phyloP scores from a whole-genome alignment of 2,329 filamentous ascomycete genomes.

The Cladobotryum mycophilum region DNA sequence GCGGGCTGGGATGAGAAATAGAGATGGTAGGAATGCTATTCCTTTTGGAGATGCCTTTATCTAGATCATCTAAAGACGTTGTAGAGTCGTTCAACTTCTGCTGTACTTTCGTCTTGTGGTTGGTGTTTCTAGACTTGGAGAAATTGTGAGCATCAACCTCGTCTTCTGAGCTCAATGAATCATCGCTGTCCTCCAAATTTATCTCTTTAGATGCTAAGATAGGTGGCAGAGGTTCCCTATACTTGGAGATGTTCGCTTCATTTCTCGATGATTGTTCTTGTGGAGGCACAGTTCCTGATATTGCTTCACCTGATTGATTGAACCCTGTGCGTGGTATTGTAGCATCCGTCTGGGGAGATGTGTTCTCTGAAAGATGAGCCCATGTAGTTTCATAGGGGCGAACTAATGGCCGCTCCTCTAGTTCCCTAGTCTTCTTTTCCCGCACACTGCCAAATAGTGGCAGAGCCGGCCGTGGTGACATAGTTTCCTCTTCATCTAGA shows the following conservation, averaged over 20 bases:
- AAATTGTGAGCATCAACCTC: conserved; percentile 14
- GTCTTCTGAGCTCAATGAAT: conserved; percentile 28
- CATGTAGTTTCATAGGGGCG: conserved; percentile 38
- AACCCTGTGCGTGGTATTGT: conserved; percentile 19
- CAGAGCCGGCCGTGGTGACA: conserved; percentile 68
- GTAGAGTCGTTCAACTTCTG: no score
- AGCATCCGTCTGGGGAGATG: conserved; percentile 20
- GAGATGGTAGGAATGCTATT: conserved; percentile 36
- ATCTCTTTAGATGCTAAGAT: conserved; percentile 65
- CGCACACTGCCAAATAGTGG: conserved; percentile 71
- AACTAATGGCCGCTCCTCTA: conserved; percentile 52
- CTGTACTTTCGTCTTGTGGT: no score
- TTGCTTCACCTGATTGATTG: conserved; percentile 55
- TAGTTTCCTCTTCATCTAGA: conserved; percentile 58
- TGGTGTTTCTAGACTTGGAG: no score
- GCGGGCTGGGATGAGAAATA: conserved; percentile 39
- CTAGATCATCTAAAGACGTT: no score
- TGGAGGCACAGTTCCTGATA: conserved; percentile 48
- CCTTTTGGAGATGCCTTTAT: no score
- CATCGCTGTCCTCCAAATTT: conserved; percentile 57
- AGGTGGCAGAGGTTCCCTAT: conserved; percentile 61
- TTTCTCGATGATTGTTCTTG: conserved; percentile 49
- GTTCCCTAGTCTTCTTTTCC: conserved; percentile 50
- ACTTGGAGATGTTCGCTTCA: conserved; percentile 50
- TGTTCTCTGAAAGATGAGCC: no score